phyloP scores from a whole-genome alignment of 2,329 filamentous ascomycete species.

The Chaetomiaceae sp. region DNA sequence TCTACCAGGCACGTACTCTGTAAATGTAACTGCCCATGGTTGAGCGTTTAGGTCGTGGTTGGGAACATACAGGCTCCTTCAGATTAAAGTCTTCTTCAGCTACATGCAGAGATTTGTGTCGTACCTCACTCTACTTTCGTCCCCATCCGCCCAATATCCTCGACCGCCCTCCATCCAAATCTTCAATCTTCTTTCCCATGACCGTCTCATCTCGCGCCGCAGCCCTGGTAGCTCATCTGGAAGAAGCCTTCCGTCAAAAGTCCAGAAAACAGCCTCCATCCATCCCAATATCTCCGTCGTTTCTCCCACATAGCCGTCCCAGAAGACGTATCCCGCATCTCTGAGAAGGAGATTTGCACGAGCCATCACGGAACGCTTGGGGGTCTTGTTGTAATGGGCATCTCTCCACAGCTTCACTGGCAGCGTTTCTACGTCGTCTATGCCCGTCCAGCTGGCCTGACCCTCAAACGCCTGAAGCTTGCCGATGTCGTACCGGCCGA shows the following conservation, averaged over 20 bases:
- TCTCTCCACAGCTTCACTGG: neutral
- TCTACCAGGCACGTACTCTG: too few relatives aligned
- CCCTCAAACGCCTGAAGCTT: neutral
- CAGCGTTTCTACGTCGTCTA: neutral
- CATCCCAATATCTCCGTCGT: neutral
- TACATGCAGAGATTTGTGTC: too few relatives aligned
- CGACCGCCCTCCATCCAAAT: neutral
- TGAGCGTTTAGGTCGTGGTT: too few relatives aligned
- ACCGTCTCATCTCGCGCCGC: neutral
- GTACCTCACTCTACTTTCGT: neutral
- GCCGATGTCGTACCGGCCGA: neutral
- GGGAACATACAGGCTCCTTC: too few relatives aligned
- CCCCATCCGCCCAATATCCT: neutral
- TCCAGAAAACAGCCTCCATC: neutral
- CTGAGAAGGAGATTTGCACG: neutral
- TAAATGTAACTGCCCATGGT: too few relatives aligned
- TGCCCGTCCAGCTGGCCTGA: neutral
- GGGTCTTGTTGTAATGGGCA: neutral
- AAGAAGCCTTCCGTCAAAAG: neutral
- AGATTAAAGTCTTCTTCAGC: too few relatives aligned
- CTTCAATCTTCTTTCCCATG: neutral
- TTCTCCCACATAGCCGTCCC: neutral
- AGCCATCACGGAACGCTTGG: neutral
- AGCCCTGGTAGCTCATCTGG: neutral
- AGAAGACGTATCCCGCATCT: constrained; percentile 1